phyloP scores from a whole-genome alignment of 2,329 filamentous ascomycete genomes.

The Aspergillus puulaauensis region DNA sequence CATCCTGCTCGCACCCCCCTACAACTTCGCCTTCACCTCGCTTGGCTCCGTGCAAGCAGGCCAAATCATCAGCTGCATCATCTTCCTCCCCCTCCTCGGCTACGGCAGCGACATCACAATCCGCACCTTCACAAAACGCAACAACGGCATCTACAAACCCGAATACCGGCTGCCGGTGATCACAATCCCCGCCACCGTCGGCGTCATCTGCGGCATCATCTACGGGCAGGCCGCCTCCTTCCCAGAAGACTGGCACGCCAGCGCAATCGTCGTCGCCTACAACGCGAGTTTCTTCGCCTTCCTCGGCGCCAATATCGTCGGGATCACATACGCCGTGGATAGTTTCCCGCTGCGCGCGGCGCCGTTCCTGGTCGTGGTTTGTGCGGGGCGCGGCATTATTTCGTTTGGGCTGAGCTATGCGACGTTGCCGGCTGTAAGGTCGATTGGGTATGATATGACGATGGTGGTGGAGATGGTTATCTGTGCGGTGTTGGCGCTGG shows the following conservation, averaged over 20 bases:
- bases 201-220: constrained; percentile 9
- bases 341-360: constrained; percentile 10
- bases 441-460: constrained; percentile 10
- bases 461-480: constrained; percentile 9
- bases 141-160: constrained; percentile 1
- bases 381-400: constrained; percentile 8
- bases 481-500: constrained; percentile 4
- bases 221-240: constrained; percentile 7
- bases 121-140: neutral
- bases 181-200: neutral
- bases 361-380: constrained; percentile 11
- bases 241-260: constrained; percentile 1
- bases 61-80: constrained; percentile 11
- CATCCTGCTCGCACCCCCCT: constrained; percentile 8
- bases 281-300: constrained; percentile 12
- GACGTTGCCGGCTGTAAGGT: neutral
- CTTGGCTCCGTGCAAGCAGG: constrained; percentile 11
- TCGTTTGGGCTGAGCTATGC: constrained; percentile 10
- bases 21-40: constrained; percentile 4
- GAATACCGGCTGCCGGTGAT: constrained; percentile 9
- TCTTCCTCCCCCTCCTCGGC: constrained; percentile 13
- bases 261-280: constrained; percentile 9
- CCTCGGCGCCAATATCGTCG: constrained; percentile 5
- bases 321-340: constrained; percentile 9
- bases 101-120: constrained; percentile 11